Percentiles rank a stretch among this genome's conserved stretches.
Evolutionary conservation across 306 rosid species (phyloP).

Genomic region (Hippophae gyantsensis): DNA sequence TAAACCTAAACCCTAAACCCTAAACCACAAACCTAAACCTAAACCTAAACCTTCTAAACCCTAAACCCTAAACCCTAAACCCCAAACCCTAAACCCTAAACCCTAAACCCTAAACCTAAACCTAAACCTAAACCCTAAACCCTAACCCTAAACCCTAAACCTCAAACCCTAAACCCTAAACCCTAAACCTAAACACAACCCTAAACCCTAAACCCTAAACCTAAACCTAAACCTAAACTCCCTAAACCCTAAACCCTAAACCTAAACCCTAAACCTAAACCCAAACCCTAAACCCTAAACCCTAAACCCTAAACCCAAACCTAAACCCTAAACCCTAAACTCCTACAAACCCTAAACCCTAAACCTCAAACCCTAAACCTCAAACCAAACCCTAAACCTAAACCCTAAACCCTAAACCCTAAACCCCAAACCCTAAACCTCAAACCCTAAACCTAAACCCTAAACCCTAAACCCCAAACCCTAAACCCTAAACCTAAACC

Average conservation of each 20-base stretch:
- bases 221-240: no score
- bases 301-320: slow-evolving; percentile 17
- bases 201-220: slow-evolving; percentile 4
- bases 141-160: background rate
- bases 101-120: slow-evolving; percentile 1
- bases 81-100: background rate
- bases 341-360: slow-evolving; percentile 7
- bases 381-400: no score
- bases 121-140: background rate
- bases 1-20: slow-evolving; percentile 1
- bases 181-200: slow-evolving; percentile 7
- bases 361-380: slow-evolving; percentile 9
- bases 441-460: slow-evolving; percentile 7
- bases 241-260: no score
- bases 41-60: no score
- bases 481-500: slow-evolving; percentile 8
- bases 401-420: slow-evolving; percentile 11
- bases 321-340: no score
- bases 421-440: slow-evolving; percentile 13
- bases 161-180: background rate
- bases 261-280: slow-evolving; percentile 10
- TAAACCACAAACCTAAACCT: no score
- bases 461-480: slow-evolving; percentile 9
- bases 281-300: slow-evolving; percentile 14
- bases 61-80: slow-evolving; percentile 2